Conservation (phyloP, 2,329 filamentous ascomycete genomes). For the Aspergillus candidus region DNA sequence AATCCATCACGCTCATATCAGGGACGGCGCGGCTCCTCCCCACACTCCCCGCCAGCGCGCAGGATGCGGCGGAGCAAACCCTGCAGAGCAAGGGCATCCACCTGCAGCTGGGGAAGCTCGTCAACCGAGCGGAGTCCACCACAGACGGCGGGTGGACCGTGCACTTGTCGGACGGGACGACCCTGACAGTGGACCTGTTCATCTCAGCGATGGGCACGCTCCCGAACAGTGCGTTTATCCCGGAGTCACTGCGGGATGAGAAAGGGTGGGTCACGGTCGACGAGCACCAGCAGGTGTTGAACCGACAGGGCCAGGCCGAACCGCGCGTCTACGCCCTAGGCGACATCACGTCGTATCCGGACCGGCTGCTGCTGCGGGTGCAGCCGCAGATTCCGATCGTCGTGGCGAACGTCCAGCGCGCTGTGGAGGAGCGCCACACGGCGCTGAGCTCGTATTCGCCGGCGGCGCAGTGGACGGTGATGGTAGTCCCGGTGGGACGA, state of each 20-base stretch:
- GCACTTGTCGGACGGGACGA: constrained; percentile 42
- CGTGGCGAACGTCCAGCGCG: no score
- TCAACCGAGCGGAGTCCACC: constrained; percentile 30
- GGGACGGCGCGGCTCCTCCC: constrained; percentile 23
- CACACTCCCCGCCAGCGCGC: constrained; percentile 23
- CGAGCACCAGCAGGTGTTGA: constrained; percentile 21
- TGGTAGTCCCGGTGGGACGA: no score
- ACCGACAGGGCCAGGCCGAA: no score
- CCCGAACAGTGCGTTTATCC: constrained; percentile 50
- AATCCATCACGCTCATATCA: constrained; percentile 38
- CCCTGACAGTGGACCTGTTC: constrained; percentile 46
- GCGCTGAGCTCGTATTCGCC: no score
- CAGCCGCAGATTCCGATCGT: no score
- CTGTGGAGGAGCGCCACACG: no score
- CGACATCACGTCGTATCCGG: no score
- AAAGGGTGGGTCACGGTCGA: constrained; percentile 48
- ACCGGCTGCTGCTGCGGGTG: no score
- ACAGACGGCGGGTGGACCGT: constrained; percentile 37
- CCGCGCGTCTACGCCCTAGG: no score
- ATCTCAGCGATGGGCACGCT: constrained; percentile 48
- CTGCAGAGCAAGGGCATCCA: constrained; percentile 44
- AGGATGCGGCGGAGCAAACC: constrained; percentile 39
- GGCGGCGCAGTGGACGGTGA: no score
- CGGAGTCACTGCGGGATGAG: constrained; percentile 40
- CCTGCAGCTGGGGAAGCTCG: constrained; percentile 22